Conservation (phyloP, 345 rosid genomes). For the sweet orange (Citrus sinensis) region DVS_A1.0 CM039163.1:49088001-49088500, state of each 20-base stretch:
- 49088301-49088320: conserved; percentile 99
- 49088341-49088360: conserved; percentile 99
- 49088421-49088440: conserved; percentile 97
- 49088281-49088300: conserved; percentile 87
- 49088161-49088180: neutral
- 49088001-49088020: neutral
- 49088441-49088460: conserved; percentile 98
- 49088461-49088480: conserved; percentile 92
- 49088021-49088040: neutral
- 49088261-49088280: neutral
- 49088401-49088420: conserved; percentile 98
- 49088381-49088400: conserved; percentile 99
- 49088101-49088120: neutral
- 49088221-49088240: too few species aligned
- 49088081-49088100: neutral
- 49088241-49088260: too few species aligned
- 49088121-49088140: neutral
- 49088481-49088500: conserved; percentile 11
- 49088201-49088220: neutral
- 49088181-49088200: neutral
- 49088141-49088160: neutral
- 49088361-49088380: conserved; percentile 98
- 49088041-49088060: neutral
- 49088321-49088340: conserved; percentile 99
- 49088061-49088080: neutral